Evolutionary conservation across 2,329 filamentous ascomycete species (phyloP), one percentile per base, ranked within the genome.

Genomic region (Epichloe festucae): DNA sequence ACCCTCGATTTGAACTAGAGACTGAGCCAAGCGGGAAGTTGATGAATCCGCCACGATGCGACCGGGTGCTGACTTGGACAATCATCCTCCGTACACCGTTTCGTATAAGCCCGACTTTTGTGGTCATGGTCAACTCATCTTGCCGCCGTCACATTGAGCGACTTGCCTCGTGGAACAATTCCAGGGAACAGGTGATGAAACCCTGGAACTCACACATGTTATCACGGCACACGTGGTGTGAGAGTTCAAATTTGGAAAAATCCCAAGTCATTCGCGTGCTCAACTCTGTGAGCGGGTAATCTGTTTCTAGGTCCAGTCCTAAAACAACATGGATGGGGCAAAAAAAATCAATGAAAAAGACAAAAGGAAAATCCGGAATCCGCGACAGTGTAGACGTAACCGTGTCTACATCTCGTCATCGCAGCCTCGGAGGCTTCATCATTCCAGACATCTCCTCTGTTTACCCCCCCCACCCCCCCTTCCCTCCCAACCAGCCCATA

Each of bases 291-390:
- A 52, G 51, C 51, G 51, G 51, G 51, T 49, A 49, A 52, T 49
- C 42, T 38, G 42, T 35, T 42, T 52, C 47, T 46, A 49, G 43
- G 35, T 35, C 47, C 39, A 21, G 27, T n/a, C 39, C 47, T 31
- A 35, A 42, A 38, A 19, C 38, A 35, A 34, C 5, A 27, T 27
- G 27, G 7, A 27, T 27, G 7, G 19, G 1, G 2, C 0, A 8
- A 14, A 10, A 44, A 6, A 6, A 6, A 23, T 6, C 2, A 6
- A 23, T 6, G 6, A 42, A 49, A 51, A 50, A 56, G 53, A 59
- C 35, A 52, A 56, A 56, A 51, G n/a, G 55, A 56, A 59, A 50
- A 40, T 6, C 31, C 27, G 7, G 27, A 50, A 40, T 7, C 31
- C 27, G 7, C 2, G 27, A 8, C 27, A 36, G 3, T 42, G 12